phyloP scores from a whole-genome alignment of 805 yeast genomes.

The Pichia nakasei region DNA sequence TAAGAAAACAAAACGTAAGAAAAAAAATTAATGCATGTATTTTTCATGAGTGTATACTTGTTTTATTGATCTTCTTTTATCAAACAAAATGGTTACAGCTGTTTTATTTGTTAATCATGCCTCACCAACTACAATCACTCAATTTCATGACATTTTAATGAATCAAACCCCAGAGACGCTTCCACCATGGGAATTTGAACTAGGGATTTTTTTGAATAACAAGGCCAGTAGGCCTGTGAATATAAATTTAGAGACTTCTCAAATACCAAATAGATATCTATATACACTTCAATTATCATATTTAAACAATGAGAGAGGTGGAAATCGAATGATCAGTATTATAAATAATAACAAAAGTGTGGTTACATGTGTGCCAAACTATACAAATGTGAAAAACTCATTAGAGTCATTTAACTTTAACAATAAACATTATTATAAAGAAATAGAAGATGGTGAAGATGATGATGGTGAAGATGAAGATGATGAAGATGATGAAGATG shows the following conservation, averaged over 20 bases:
- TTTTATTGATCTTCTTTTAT: not conserved
- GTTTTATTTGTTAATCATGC: conserved; percentile 36
- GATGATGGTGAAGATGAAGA: not conserved
- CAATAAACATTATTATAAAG: conserved; percentile 3
- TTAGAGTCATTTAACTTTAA: conserved; percentile 9
- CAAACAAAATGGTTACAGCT: conserved; percentile 25
- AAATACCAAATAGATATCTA: conserved; percentile 35
- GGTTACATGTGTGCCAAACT: conserved; percentile 23
- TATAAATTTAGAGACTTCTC: conserved; percentile 26
- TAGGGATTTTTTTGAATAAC: conserved; percentile 62
- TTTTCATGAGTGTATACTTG: not conserved
- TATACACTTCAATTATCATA: conserved; percentile 46
- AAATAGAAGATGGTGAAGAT: conserved; percentile 1
- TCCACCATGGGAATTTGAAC: conserved; percentile 63
- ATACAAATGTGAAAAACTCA: conserved; percentile 9
- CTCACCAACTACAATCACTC: conserved; percentile 52
- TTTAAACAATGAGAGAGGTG: conserved; percentile 18
- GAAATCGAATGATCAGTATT: conserved; percentile 38
- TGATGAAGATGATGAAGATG: not conserved
- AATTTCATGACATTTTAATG: conserved; percentile 62
- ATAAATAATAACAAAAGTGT: conserved; percentile 36
- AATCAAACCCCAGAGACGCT: conserved; percentile 54
- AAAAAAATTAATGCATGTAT: too few relatives aligned
- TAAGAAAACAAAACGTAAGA: too few relatives aligned
- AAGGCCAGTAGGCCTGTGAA: conserved; percentile 37